Conservation (phyloP, 176 grass and related monocot genomes). For the Bolboschoenus planiculmis region DNA sequence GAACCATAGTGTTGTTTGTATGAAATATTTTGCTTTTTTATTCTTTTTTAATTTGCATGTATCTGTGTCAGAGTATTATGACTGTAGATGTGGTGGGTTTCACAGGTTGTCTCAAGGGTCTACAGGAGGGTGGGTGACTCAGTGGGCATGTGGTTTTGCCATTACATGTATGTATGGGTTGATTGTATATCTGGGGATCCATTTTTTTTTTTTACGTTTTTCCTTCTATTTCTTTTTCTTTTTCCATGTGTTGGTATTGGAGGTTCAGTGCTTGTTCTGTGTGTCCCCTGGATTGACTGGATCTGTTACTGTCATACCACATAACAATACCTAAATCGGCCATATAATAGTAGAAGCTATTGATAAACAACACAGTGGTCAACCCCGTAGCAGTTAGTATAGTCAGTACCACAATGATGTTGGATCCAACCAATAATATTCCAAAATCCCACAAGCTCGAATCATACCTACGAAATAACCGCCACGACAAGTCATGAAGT, state of each 20-base stretch:
- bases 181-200: neutral
- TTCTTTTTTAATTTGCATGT: neutral
- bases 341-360: too few relatives aligned
- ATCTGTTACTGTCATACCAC: neutral
- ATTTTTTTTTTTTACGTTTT: too few relatives aligned
- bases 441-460: neutral
- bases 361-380: too few relatives aligned
- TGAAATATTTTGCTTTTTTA: neutral
- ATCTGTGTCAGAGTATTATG: neutral
- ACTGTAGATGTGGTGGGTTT: neutral
- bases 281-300: neutral
- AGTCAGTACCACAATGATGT: neutral
- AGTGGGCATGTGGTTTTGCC: neutral
- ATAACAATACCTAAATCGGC: neutral
- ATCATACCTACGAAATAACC: constrained; percentile 35
- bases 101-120: neutral
- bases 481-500: constrained; percentile 32
- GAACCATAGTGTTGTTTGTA: neutral
- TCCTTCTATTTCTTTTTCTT: too few relatives aligned
- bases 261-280: neutral
- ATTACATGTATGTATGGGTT: neutral
- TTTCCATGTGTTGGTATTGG: neutral
- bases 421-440: neutral
- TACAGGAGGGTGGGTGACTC: neutral
- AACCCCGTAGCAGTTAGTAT: neutral